phyloP scores from a whole-genome alignment of 2,329 filamentous ascomycete species.

The Ophiostoma ulmi region DNA sequence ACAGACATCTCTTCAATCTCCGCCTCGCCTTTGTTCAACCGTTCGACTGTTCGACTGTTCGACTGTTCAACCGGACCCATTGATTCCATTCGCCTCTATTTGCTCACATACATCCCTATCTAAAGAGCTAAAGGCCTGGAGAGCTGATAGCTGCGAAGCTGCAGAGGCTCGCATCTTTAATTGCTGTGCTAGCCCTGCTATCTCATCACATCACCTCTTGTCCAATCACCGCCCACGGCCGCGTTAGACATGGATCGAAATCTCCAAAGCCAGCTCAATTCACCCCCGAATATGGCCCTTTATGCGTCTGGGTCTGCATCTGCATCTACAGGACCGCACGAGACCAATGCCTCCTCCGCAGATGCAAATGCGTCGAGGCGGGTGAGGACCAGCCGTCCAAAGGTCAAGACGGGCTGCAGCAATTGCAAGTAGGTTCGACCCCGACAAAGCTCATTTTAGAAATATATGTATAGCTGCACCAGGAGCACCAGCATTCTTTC shows the following conservation, averaged over 20 bases:
- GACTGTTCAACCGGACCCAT: not conserved
- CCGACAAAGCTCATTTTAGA: not conserved
- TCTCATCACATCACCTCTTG: not conserved
- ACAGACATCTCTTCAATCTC: not conserved
- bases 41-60: not conserved
- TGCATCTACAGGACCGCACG: not conserved
- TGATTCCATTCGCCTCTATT: not conserved
- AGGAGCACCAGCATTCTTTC: not conserved
- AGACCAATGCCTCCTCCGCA: not conserved
- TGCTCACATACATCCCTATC: too few species aligned
- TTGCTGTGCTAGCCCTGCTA: not conserved
- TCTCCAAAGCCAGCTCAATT: not conserved
- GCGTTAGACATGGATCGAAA: not conserved
- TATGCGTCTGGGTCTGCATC: not conserved
- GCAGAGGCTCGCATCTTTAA: not conserved
- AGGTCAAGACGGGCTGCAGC: slow-evolving; percentile 62
- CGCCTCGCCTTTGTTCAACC: not conserved
- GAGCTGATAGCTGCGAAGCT: not conserved
- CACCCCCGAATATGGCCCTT: not conserved
- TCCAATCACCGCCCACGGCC: not conserved
- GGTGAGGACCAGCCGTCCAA: slow-evolving; percentile 51
- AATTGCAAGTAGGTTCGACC: slow-evolving; percentile 59
- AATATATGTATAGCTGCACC: not conserved
- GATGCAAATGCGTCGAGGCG: slow-evolving; percentile 35
- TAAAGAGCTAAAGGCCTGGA: not conserved